Evolutionary conservation across 805 yeast genomes (phyloP).

Genomic region (Candida silvicultrix): DNA sequence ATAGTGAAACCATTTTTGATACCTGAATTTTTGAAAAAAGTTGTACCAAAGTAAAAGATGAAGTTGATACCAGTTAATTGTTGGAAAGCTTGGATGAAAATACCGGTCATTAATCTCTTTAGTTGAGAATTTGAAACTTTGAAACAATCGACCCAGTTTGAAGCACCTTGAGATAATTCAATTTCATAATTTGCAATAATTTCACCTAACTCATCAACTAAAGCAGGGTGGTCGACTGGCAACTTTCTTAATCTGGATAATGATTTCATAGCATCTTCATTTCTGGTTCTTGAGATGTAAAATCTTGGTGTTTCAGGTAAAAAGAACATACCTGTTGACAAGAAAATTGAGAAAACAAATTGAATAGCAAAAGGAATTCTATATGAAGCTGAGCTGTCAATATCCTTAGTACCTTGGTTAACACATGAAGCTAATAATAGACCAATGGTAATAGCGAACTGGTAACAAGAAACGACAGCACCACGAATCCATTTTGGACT

Average conservation of each 20-base stretch:
- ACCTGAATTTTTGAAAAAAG: slow-evolving; percentile 48
- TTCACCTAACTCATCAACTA: slow-evolving; percentile 39
- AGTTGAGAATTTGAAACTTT: slow-evolving; percentile 31
- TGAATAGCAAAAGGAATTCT: slow-evolving; percentile 71
- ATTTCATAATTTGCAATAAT: slow-evolving; percentile 40
- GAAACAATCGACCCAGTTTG: slow-evolving; percentile 28
- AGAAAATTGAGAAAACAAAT: slow-evolving; percentile 56
- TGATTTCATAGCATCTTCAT: slow-evolving; percentile 49
- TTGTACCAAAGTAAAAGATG: slow-evolving; percentile 63
- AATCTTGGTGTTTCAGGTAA: slow-evolving; percentile 76
- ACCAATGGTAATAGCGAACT: slow-evolving; percentile 69
- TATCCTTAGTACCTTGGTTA: slow-evolving; percentile 58
- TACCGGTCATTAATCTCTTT: slow-evolving; percentile 37
- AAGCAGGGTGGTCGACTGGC: slow-evolving; percentile 35
- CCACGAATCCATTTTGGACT: slow-evolving; percentile 77
- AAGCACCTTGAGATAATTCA: slow-evolving; percentile 28
- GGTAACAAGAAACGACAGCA: slow-evolving; percentile 69
- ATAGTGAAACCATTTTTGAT: slow-evolving; percentile 39
- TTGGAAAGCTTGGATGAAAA: slow-evolving; percentile 42
- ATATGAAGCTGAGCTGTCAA: slow-evolving; percentile 51
- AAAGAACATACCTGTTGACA: slow-evolving; percentile 55
- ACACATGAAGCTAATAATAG: slow-evolving; percentile 63
- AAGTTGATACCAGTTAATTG: slow-evolving; percentile 71
- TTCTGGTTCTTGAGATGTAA: slow-evolving; percentile 48
- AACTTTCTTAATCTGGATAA: slow-evolving; percentile 48